Evolutionary conservation across 805 yeast genomes (phyloP).

Genomic region (Yarrowia keelungensis): DNA sequence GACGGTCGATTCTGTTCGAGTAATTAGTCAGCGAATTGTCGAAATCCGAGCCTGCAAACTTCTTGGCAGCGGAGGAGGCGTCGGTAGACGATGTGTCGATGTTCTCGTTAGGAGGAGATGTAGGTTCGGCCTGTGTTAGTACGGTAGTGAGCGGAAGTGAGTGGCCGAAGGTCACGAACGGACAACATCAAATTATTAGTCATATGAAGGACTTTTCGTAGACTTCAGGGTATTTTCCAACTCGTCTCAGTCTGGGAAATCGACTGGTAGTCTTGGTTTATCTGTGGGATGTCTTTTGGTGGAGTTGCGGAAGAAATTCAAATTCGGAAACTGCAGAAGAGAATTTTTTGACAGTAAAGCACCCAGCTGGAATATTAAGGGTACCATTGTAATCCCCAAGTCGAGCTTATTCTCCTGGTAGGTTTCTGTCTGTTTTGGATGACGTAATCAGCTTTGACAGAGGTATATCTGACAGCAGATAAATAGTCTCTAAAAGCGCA

Average conservation of each 20-base stretch:
- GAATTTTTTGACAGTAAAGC: no score
- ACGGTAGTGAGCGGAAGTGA: no score
- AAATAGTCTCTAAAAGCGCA: no score
- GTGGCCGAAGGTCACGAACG: no score
- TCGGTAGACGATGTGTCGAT: constrained; percentile 13
- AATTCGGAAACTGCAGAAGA: not conserved
- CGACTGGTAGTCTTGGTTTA: not conserved
- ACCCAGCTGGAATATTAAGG: no score
- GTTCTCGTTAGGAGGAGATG: constrained; percentile 9
- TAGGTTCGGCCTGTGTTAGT: constrained; percentile 24
- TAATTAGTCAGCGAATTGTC: constrained; percentile 29
- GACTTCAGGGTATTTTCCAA: not conserved
- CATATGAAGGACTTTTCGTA: not conserved
- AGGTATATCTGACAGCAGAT: no score
- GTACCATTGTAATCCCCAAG: no score
- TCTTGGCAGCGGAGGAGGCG: not conserved
- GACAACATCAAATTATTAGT: no score
- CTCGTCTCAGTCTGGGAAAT: not conserved
- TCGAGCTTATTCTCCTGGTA: no score
- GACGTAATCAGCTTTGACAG: no score
- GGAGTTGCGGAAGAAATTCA: not conserved
- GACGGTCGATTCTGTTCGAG: constrained; percentile 22
- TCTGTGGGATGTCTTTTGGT: not conserved
- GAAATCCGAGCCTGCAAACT: constrained; percentile 11
- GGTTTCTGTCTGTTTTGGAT: no score